Percentiles rank a stretch among this genome's conserved stretches.
These are phyloP conservation scores for Cryphonectria parasitica DNA, from an alignment of 2,329 filamentous ascomycete species.

Conservation along the genomic window DNA sequence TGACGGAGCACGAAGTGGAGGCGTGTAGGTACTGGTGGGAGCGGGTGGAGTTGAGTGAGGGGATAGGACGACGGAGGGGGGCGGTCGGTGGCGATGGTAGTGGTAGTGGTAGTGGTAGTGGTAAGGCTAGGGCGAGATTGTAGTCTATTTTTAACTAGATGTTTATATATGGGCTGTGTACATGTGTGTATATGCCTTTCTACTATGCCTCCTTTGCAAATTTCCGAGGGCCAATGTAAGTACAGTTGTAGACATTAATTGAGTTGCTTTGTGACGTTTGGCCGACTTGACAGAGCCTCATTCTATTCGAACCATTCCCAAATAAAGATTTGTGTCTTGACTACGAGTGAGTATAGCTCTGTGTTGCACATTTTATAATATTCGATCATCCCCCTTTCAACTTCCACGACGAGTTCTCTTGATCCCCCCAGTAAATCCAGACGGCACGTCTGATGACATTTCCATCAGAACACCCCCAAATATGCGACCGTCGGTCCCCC, in stretches of 20 bases:
- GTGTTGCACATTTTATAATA: neutral
- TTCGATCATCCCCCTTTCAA: no score
- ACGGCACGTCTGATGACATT: neutral
- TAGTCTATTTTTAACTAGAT: neutral
- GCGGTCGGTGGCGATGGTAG: no score
- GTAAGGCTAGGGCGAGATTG: conserved; percentile 12
- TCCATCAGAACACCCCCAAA: neutral
- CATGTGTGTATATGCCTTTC: neutral
- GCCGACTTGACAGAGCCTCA: no score
- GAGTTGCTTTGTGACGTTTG: no score
- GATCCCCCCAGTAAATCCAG: neutral
- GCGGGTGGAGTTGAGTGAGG: conserved; percentile 52
- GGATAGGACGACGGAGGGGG: conserved; percentile 38
- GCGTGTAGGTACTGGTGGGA: conserved; percentile 67
- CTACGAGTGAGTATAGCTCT: neutral
- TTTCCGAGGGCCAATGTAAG: no score
- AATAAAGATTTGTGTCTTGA: neutral
- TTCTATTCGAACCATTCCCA: neutral
- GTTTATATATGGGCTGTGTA: neutral
- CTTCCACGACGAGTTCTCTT: no score
- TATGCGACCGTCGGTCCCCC: neutral
- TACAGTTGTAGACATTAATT: no score
- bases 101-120: no score
- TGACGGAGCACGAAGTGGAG: conserved; percentile 49
- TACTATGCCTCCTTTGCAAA: neutral